Base-by-base conservation (phyloP, 2,329 filamentous ascomycete genomes). In the Esteya vermicola region DNA sequence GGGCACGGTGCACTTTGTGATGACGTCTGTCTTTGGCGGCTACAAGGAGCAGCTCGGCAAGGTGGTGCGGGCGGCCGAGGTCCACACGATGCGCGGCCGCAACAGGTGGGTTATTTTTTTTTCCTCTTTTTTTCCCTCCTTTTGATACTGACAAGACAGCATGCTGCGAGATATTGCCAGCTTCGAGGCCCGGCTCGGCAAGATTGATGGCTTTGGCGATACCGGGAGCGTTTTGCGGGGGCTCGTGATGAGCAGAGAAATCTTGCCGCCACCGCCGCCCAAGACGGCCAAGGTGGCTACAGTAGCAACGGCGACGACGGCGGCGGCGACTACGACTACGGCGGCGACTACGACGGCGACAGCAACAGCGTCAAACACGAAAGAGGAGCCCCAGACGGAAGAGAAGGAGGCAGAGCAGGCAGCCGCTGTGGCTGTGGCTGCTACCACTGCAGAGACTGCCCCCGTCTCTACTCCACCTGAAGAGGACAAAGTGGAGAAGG, bases 1-100 rank as follows among this genome's bases (percentile, higher is more conserved):
- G 47, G 68, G 72, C 40, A 79, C 81, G 1, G 78, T 93, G 2
- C 68, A 72, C 40, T 75, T 84, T 62, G 93, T 95, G 51, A 93
- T 94, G 83, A 64, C 69, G 18, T 81, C 84, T 1, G 85, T 95
- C 1, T 93, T 93, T 57, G 66, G 70, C 28, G 85, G 75, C 55
- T 94, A 94, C 57, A 78, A 76, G 51, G 78, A 83, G 42, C 82
- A 89, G 52, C 78, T 91, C 56, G 78, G 80, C 16, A 72, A 70
- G 47, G 80, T 80, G 10, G 78, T 91, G 48, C 62, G 68, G 33
- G 76, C 75, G 31, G 72, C 79, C 19, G 63, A 67, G 22, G 66
- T 85, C 19, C 75, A 70, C 57, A 85, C 75, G 7, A 70, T 75
- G 47, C 62, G 63, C 38, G 85, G 83, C 4, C 78, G 80, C 50